Base-by-base conservation (phyloP, 2,329 filamentous ascomycete species). In the Rhexocercosporidium sp. region DNA sequence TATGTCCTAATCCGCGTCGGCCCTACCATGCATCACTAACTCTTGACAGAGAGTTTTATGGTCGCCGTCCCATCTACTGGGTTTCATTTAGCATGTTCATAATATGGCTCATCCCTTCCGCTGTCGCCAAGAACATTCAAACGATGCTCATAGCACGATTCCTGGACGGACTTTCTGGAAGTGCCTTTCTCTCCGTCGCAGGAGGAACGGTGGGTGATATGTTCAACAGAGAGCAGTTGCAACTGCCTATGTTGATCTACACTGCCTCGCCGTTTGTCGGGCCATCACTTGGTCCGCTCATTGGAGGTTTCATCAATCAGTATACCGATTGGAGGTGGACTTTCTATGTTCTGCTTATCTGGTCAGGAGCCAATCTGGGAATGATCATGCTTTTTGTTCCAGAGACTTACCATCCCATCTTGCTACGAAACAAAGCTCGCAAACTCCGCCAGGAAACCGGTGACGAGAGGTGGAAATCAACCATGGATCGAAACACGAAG, bases 121-220 rank as follows among this genome's bases (percentile, higher is more conserved):
- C 93, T 0, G 88, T 94, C 22, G 91, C 92, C n/a, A 82, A 83
- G 64, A 96, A 96, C 75, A 91, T 94, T n/a, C 81, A 88, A 71
- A 96, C 93, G 5, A 88, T 96, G 82, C 81, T 97, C 61, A 81
- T 96, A 16, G 84, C 85, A 18, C 88, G 94, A 6, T 97, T 97
- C 77, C 84, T 97, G 59, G 86, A 90, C 74, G 92, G 92, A 3
- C 81, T 94, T 39, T 84, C 90, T 0, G 92, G 92, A 3, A 88
- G 86, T 69, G 86, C 88, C 2, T 91, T 91, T 71, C 77, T 92
- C 66, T 86, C 86, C 66, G 93, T 97, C 1, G 91, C 93, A 0
- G 94, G 93, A 47, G 93, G 93, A 14, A 97, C 92, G 0, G 92
- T 97, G 18, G 92, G 93, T 39, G 94, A 97, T 75, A 80, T 95